These are phyloP conservation scores for Fraxinus baroniana DNA, from an alignment of 305 asterid genomes.

Conservation along the genomic window DNA sequence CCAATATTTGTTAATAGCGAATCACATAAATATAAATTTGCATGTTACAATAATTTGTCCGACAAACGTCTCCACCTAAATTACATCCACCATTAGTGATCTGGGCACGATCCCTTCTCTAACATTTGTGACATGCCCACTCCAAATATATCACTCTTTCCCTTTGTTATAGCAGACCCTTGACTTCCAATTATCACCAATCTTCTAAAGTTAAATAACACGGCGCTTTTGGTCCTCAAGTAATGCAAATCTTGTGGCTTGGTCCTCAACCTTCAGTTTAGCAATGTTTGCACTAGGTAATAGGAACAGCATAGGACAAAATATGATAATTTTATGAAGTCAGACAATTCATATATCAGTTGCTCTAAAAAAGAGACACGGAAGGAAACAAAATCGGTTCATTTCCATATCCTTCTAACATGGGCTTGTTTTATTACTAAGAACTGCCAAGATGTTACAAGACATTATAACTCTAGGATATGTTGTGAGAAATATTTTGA, in stretches of 20 bases:
- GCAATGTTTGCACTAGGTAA: neutral
- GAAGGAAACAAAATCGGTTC: neutral
- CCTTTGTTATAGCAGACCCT: neutral
- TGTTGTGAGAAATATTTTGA: neutral
- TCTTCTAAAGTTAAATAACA: neutral
- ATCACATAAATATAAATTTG: neutral
- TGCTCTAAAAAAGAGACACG: neutral
- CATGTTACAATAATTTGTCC: neutral
- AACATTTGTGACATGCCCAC: neutral
- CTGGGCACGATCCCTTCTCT: neutral
- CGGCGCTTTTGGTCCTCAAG: neutral
- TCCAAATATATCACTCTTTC: neutral
- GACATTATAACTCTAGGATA: neutral
- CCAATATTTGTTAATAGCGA: neutral
- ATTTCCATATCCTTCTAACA: slow-evolving; percentile 3
- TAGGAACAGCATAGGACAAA: neutral
- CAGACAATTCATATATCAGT: neutral
- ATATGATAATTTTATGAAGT: neutral
- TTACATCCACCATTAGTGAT: neutral
- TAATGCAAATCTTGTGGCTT: neutral
- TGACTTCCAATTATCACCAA: neutral
- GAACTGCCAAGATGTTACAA: neutral
- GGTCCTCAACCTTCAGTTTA: neutral
- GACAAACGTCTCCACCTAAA: neutral
- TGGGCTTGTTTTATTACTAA: neutral